phyloP scores from a whole-genome alignment of 805 yeast species.

The Zygoascus ofunaensis region DNA sequence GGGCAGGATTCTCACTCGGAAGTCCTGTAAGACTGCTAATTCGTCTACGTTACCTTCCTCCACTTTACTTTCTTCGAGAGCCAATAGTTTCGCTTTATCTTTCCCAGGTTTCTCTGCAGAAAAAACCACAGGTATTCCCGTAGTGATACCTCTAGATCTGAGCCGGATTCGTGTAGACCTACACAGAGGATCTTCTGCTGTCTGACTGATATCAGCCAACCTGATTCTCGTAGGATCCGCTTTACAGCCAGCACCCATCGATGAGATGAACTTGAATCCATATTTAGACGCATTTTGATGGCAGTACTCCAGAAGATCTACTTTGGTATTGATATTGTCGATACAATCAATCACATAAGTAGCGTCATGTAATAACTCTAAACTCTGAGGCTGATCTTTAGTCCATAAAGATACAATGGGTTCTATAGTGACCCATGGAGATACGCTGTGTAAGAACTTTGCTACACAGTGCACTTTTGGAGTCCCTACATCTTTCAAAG shows the following conservation, averaged over 20 bases:
- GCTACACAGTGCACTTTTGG: conserved; percentile 78
- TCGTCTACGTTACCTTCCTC: conserved; percentile 79
- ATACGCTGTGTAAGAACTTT: conserved; percentile 56
- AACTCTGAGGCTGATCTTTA: conserved; percentile 22
- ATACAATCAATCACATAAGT: conserved; percentile 88
- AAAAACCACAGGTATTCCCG: conserved; percentile 78
- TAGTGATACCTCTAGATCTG: conserved; percentile 64
- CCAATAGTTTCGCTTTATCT: conserved; percentile 77
- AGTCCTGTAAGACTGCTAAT: conserved; percentile 75
- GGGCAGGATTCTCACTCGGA: conserved; percentile 89
- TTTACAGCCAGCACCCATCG: conserved; percentile 97
- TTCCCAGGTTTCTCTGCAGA: conserved; percentile 97
- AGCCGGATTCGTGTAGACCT: conserved; percentile 78
- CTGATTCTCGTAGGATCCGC: conserved; percentile 90
- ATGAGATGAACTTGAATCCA: conserved; percentile 59
- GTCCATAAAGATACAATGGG: conserved; percentile 71
- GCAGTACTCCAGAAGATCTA: conserved; percentile 74
- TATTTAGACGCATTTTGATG: conserved; percentile 33
- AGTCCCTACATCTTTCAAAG: conserved; percentile 82
- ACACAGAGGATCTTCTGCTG: conserved; percentile 92
- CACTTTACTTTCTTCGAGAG: conserved; percentile 73
- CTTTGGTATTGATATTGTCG: conserved; percentile 95
- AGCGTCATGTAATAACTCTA: conserved; percentile 27
- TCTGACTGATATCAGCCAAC: conserved; percentile 76
- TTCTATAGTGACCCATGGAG: conserved; percentile 91